Evolutionary conservation across 225 moss, liverwort and hornwort species (phyloP).

Genomic region (Ulota crispa): DNA sequence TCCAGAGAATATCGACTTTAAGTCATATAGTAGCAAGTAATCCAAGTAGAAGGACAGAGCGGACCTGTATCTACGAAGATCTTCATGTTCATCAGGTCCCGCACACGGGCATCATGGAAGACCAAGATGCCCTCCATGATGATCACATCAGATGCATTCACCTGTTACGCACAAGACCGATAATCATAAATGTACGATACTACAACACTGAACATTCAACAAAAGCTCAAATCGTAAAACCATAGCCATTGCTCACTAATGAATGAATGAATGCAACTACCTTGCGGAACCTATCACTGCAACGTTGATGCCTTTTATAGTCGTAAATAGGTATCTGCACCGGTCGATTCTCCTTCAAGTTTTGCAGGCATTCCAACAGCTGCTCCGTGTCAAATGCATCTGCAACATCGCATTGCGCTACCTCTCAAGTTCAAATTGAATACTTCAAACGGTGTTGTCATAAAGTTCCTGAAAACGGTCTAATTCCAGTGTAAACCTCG

Average conservation of each 20-base stretch:
- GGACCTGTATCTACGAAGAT: conserved; percentile 90
- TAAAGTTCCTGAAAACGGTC: neutral
- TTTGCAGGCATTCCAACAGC: conserved; percentile 72
- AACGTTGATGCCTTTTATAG: conserved; percentile 80
- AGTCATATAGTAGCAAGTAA: conserved; percentile 2
- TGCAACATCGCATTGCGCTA: conserved; percentile 12
- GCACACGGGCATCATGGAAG: conserved; percentile 85
- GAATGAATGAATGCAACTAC: conserved; percentile 21
- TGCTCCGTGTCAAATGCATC: conserved; percentile 95
- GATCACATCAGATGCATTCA: conserved; percentile 93
- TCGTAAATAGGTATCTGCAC: conserved; percentile 90
- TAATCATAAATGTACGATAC: neutral
- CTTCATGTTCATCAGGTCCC: conserved; percentile 96
- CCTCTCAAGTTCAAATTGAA: conserved; percentile 12
- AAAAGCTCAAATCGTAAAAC: no score
- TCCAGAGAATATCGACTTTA: neutral
- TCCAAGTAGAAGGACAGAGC: conserved; percentile 10
- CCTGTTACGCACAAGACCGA: conserved; percentile 31
- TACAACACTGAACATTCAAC: neutral
- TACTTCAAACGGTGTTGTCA: neutral
- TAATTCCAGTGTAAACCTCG: neutral
- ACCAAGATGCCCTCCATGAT: conserved; percentile 95
- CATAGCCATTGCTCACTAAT: neutral
- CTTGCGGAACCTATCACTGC: conserved; percentile 74
- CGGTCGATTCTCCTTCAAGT: conserved; percentile 60